Evolutionary conservation across 345 rosid species (phyloP).

Genomic region (Lepidium sativum): DNA sequence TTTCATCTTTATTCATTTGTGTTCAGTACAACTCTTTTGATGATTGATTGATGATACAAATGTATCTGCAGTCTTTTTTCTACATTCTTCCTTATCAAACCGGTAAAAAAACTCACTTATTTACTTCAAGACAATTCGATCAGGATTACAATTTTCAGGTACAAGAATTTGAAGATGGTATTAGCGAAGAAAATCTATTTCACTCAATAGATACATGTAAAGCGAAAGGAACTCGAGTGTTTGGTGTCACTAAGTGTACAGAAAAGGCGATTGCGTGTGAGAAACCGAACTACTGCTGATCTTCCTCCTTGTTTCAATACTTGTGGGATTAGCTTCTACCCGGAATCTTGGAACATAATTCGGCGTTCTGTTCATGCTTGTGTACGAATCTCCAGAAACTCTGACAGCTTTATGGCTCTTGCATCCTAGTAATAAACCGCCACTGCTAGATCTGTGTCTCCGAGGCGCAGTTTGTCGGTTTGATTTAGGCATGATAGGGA

Average conservation of each 20-base stretch:
- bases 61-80: background rate
- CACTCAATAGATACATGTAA: constrained; percentile 18
- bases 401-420: constrained; percentile 60
- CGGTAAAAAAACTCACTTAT: background rate
- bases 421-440: constrained; percentile 53
- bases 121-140: background rate
- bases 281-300: constrained; percentile 31
- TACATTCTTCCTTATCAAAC: background rate
- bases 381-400: constrained; percentile 51
- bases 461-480: constrained; percentile 9
- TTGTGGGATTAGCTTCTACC: constrained; percentile 32
- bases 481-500: constrained; percentile 11
- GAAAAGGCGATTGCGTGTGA: constrained; percentile 29
- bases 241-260: constrained; percentile 31
- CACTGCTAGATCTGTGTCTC: constrained; percentile 33
- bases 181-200: background rate
- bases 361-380: constrained; percentile 27
- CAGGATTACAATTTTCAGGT: background rate
- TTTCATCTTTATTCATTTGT: constrained; percentile 1
- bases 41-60: too few species aligned
- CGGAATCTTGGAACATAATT: constrained; percentile 36
- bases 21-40: background rate
- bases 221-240: background rate
- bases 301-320: constrained; percentile 26
- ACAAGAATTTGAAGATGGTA: background rate